Evolutionary conservation across 73 alveolate species (phyloP).

Genomic region (Paramecium pentaurelia): DNA sequence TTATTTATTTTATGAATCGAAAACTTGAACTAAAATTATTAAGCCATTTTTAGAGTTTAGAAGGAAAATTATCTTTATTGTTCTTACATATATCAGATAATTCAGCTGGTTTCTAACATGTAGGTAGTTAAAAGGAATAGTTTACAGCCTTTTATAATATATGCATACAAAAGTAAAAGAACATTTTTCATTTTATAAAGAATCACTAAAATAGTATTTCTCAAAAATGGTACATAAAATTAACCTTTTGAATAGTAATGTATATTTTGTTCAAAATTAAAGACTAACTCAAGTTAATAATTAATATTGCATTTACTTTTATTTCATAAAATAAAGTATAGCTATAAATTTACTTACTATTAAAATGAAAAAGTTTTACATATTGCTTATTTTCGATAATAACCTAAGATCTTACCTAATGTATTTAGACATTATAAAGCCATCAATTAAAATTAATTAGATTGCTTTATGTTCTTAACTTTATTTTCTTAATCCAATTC

Average conservation of each 20-base stretch:
- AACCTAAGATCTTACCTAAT: neutral
- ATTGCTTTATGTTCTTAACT: neutral
- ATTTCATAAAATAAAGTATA: neutral
- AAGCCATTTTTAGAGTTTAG: neutral
- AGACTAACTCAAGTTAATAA: neutral
- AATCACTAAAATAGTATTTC: neutral
- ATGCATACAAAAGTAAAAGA: neutral
- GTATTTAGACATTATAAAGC: neutral
- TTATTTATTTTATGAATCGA: neutral
- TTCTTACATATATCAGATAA: neutral
- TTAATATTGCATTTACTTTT: neutral
- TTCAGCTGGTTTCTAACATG: slow-evolving; percentile 9
- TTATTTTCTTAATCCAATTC: slow-evolving; percentile 1
- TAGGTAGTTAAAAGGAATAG: neutral
- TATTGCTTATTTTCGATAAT: neutral
- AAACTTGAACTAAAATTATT: neutral
- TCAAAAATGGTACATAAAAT: neutral
- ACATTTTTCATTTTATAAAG: neutral
- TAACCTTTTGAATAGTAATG: neutral
- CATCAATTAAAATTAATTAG: neutral
- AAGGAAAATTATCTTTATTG: neutral
- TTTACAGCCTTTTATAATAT: neutral
- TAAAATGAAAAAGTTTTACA: neutral
- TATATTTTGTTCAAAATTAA: neutral
- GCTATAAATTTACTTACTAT: neutral